Conservation (phyloP, 345 rosid species). For the Clarkia xantiana region DNA sequence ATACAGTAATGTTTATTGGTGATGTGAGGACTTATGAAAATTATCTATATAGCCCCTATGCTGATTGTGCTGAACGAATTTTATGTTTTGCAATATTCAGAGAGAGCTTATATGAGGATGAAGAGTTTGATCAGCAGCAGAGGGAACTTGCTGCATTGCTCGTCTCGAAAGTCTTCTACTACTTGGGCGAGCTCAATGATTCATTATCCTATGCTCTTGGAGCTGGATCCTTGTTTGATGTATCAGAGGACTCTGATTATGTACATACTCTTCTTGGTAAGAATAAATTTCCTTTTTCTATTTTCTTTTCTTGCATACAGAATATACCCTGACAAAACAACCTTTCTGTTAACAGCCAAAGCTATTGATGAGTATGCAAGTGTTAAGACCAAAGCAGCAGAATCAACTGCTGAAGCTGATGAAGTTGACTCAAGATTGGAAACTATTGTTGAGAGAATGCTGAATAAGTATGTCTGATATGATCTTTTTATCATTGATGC, state of each 20-base stretch:
- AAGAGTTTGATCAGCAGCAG: slow-evolving; percentile 81
- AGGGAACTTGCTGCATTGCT: slow-evolving; percentile 89
- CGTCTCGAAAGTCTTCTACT: slow-evolving; percentile 94
- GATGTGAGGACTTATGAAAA: too few species aligned
- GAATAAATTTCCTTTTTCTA: slow-evolving; percentile 4
- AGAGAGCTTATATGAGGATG: slow-evolving; percentile 93
- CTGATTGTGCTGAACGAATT: slow-evolving; percentile 5
- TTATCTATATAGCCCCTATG: not conserved
- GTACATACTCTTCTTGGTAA: slow-evolving; percentile 88
- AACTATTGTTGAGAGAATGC: slow-evolving; percentile 96
- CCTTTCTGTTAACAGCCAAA: slow-evolving; percentile 55
- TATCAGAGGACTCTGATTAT: slow-evolving; percentile 90
- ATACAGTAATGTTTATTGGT: too few species aligned
- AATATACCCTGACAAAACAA: too few species aligned
- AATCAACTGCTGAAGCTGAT: slow-evolving; percentile 42
- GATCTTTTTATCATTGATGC: slow-evolving; percentile 3
- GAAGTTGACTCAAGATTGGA: slow-evolving; percentile 78
- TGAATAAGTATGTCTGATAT: slow-evolving; percentile 59
- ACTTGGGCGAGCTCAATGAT: slow-evolving; percentile 91
- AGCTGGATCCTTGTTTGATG: slow-evolving; percentile 85
- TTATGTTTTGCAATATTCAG: slow-evolving; percentile 20
- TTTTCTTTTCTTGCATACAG: not conserved
- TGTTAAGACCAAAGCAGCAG: slow-evolving; percentile 69
- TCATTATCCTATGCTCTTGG: slow-evolving; percentile 96
- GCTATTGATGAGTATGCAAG: slow-evolving; percentile 97